Percentiles rank a stretch among this genome's conserved stretches.
These are phyloP conservation scores for Cercophora newfieldiana DNA, from an alignment of 495 filamentous ascomycete genomes.

Conservation along the genomic window DNA sequence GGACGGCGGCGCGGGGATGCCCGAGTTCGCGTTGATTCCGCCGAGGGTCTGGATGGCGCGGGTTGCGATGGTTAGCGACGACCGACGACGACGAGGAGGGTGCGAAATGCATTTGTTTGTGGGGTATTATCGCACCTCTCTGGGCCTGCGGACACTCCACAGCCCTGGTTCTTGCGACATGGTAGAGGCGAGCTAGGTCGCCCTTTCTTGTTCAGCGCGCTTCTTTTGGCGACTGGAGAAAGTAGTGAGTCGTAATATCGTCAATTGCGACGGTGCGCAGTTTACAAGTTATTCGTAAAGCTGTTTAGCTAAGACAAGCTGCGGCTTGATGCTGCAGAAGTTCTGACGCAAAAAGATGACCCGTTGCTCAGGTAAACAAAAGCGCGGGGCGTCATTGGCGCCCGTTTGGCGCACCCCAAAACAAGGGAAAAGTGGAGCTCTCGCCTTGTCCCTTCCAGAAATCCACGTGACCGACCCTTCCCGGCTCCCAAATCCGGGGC, in stretches of 20 bases:
- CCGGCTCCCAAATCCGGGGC: constrained; percentile 15
- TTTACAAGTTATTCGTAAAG: not conserved
- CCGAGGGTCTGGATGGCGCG: constrained; percentile 65
- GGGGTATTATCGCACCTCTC: constrained; percentile 58
- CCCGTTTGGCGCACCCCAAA: constrained; percentile 4
- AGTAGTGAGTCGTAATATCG: not conserved
- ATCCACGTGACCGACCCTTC: constrained; percentile 14
- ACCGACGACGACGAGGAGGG: not conserved
- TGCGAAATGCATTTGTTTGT: not conserved
- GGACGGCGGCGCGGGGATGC: constrained; percentile 90
- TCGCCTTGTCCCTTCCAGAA: not conserved
- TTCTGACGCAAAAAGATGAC: not conserved
- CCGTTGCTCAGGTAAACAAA: constrained; percentile 35
- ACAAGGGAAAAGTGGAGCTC: constrained; percentile 9
- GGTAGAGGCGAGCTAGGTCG: constrained; percentile 24
- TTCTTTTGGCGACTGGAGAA: not conserved
- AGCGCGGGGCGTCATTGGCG: constrained; percentile 25
- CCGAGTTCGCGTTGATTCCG: constrained; percentile 71
- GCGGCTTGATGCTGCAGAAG: not conserved
- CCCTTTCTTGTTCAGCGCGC: not conserved
- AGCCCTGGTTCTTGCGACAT: constrained; percentile 78
- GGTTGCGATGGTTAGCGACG: constrained; percentile 14
- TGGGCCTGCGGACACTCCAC: constrained; percentile 70
- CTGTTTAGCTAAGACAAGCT: not conserved
- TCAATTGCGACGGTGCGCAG: not conserved